These are phyloP conservation scores for Schizonepeta tenuifolia DNA, from an alignment of 257 asterid genomes.

Conservation along the genomic window DNA sequence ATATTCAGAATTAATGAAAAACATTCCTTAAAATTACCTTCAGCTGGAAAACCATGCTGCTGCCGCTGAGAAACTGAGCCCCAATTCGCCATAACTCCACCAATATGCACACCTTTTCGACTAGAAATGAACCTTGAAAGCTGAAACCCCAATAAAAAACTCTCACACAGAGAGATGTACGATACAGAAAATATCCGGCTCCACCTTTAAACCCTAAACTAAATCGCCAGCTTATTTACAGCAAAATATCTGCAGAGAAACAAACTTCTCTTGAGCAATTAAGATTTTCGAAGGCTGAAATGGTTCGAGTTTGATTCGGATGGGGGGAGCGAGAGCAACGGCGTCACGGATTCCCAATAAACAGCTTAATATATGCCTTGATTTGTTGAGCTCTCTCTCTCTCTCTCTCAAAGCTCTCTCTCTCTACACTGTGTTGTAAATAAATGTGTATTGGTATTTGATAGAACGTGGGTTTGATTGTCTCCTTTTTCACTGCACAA, in stretches of 20 bases:
- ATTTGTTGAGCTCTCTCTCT: slow-evolving; percentile 50
- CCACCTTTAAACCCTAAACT: slow-evolving; percentile 18
- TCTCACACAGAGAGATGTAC: not conserved
- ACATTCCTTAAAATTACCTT: slow-evolving; percentile 31
- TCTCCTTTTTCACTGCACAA: slow-evolving; percentile 64
- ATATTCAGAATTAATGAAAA: not conserved
- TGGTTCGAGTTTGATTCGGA: not conserved
- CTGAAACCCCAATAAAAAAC: slow-evolving; percentile 31
- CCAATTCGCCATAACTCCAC: slow-evolving; percentile 46
- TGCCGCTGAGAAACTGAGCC: slow-evolving; percentile 49
- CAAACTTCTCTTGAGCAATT: not conserved
- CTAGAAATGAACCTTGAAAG: slow-evolving; percentile 11
- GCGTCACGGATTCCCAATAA: slow-evolving; percentile 45
- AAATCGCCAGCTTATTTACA: not conserved
- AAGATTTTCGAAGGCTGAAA: not conserved
- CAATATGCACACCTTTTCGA: slow-evolving; percentile 19
- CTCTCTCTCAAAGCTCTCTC: slow-evolving; percentile 34
- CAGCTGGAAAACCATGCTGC: slow-evolving; percentile 33
- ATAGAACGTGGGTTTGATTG: slow-evolving; percentile 51
- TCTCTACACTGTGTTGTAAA: slow-evolving; percentile 20
- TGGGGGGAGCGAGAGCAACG: slow-evolving; percentile 35
- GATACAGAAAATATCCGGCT: slow-evolving; percentile 27
- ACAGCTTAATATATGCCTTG: slow-evolving; percentile 58
- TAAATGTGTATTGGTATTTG: slow-evolving; percentile 30
- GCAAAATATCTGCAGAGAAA: not conserved